phyloP scores from a whole-genome alignment of 805 yeast species.

The Kodamaea neixiangensis region DNA sequence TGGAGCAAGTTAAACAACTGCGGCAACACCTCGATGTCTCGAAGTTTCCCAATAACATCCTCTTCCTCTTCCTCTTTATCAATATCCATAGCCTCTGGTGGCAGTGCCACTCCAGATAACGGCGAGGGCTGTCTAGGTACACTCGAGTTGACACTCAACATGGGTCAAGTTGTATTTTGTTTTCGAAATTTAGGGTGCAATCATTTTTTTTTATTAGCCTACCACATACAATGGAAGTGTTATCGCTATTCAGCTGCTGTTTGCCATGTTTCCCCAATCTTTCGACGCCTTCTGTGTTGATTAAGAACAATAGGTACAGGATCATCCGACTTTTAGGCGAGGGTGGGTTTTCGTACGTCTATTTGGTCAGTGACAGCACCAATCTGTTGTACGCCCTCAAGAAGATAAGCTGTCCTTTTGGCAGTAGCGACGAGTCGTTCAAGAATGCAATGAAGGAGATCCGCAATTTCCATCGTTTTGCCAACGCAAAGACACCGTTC shows the following conservation, averaged over 20 bases:
- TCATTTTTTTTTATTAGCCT: not conserved
- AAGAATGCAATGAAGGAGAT: conserved; percentile 73
- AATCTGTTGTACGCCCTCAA: conserved; percentile 68
- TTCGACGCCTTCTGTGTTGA: conserved; percentile 55
- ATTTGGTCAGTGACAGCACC: conserved; percentile 59
- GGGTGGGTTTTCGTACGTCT: conserved; percentile 87
- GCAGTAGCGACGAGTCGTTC: conserved; percentile 66
- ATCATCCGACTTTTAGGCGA: conserved; percentile 80
- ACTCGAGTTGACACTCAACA: not conserved
- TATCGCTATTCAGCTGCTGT: conserved; percentile 30
- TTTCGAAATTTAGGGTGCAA: not conserved
- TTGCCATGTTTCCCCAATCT: conserved; percentile 48
- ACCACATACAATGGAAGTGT: conserved; percentile 21
- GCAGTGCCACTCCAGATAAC: not conserved
- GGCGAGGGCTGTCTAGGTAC: not conserved
- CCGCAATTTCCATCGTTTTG: conserved; percentile 69
- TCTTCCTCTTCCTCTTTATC: conserved; percentile 12
- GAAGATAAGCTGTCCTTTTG: conserved; percentile 85
- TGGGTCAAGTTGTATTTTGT: not conserved
- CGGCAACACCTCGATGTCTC: conserved; percentile 36
- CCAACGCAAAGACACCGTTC: conserved; percentile 54
- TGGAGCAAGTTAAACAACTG: conserved; percentile 38
- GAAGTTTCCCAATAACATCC: conserved; percentile 23
- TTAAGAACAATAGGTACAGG: conserved; percentile 63
- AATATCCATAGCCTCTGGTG: conserved; percentile 13